Evolutionary conservation across 1,284 basidiomycete genomes (phyloP), one percentile per base, ranked within the genome.

Genomic region (Heliocybe sulcata): DNA sequence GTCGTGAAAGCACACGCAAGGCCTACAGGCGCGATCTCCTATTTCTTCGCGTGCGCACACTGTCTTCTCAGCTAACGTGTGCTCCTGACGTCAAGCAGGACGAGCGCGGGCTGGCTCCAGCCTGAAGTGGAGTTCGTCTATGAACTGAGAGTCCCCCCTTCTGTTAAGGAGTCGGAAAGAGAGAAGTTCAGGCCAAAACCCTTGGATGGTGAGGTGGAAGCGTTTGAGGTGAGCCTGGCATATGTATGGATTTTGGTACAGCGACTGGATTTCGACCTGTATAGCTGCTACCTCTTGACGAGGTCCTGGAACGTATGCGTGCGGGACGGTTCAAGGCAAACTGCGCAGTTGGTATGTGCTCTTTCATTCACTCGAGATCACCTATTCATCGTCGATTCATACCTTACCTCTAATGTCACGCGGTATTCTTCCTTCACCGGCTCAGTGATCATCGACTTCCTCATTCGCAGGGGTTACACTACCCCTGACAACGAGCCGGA

Each of bases 141-240:
- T 64, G 91, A 95, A 62, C 73, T 96, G 53, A 69, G 72, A 48
- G 77, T 94, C 25, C 91, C 91, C 0, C 58, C 74, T 1, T 72
- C 70, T 49, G 64, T 72, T 16, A 77, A 82, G 57, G 64, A 76
- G 23, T 57, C 63, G 8, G 35, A 35, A 10, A 22, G 22, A n/a
- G 27, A 45, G 20, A 61, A 69, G 2, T 83, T 91, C 59, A 71
- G 77, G 42, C 90, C 92, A 0, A 77, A 75, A 50, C 94, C 94
- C 0, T 76, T 84, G 35, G 96, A 98, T 61, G 94, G 91, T 29
- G 96, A 98, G 67, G 95, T 98, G 3, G 93, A 97, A 65, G 87
- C 80, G 1, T 98, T 98, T 63, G 84, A 88, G 73, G 90, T 88
- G 55, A 31, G 29, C 12, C 12, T 4, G 29, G 29, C 29, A 3